phyloP scores from a whole-genome alignment of 1,284 basidiomycete genomes.

The Heterobasidion parviporum region DNA sequence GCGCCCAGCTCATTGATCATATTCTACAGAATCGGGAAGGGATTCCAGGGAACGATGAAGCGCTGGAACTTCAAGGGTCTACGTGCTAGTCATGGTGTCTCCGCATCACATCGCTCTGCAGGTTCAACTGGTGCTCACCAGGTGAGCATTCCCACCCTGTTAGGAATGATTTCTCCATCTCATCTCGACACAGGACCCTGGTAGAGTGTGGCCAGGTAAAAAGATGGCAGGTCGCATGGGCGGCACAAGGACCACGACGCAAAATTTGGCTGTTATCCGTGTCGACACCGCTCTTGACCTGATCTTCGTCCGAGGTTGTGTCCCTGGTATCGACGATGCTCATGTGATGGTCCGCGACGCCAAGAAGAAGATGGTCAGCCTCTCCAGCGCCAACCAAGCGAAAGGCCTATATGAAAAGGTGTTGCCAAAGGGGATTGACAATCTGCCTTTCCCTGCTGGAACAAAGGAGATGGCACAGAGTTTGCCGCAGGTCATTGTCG shows the following conservation, averaged over 20 bases:
- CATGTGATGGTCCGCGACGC: slow-evolving; percentile 71
- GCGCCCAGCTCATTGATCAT: slow-evolving; percentile 2
- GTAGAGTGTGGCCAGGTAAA: slow-evolving; percentile 91
- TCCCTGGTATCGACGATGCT: slow-evolving; percentile 72
- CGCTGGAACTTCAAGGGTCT: slow-evolving; percentile 91
- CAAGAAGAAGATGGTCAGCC: slow-evolving; percentile 71
- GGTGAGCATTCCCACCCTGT: slow-evolving; percentile 31
- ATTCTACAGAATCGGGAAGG: slow-evolving; percentile 82
- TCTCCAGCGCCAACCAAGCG: slow-evolving; percentile 55
- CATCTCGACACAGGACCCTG: slow-evolving; percentile 67
- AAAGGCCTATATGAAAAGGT: slow-evolving; percentile 79
- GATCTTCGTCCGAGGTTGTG: slow-evolving; percentile 75
- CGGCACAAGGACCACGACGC: slow-evolving; percentile 72
- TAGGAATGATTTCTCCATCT: background rate
- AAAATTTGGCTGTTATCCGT: slow-evolving; percentile 87
- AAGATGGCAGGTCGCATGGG: slow-evolving; percentile 98
- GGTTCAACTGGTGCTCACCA: slow-evolving; percentile 96
- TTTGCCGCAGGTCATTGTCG: slow-evolving; percentile 57
- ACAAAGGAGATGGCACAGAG: slow-evolving; percentile 68
- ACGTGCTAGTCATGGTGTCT: slow-evolving; percentile 94
- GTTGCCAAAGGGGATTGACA: slow-evolving; percentile 74
- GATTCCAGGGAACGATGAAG: slow-evolving; percentile 98
- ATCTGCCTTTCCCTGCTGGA: slow-evolving; percentile 89
- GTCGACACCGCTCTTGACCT: slow-evolving; percentile 84
- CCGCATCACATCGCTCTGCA: slow-evolving; percentile 86